Evolutionary conservation across 352 stramenopile species (phyloP).

Genomic region (Phytophthora sp.): DNA sequence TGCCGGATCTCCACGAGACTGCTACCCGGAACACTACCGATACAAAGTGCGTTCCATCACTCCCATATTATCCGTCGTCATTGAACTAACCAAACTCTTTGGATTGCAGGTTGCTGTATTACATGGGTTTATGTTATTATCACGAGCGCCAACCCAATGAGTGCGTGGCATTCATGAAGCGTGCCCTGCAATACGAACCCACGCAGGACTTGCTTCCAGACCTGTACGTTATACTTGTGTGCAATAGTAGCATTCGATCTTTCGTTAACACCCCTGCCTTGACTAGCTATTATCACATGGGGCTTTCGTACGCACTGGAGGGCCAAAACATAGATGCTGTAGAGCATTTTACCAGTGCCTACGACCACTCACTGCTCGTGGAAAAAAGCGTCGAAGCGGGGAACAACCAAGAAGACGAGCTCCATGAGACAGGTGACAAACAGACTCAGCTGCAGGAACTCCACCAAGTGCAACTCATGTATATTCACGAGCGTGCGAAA

Average conservation of each 20-base stretch:
- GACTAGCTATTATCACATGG: conserved; percentile 77
- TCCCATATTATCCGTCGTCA: background rate
- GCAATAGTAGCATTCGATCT: background rate
- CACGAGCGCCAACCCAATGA: conserved; percentile 52
- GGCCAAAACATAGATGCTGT: conserved; percentile 64
- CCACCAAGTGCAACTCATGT: conserved; percentile 34
- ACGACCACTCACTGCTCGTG: conserved; percentile 24
- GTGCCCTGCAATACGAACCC: conserved; percentile 39
- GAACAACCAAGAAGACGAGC: conserved; percentile 25
- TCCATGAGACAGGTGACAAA: conserved; percentile 12
- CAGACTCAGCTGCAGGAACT: conserved; percentile 29
- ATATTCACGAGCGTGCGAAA: conserved; percentile 82
- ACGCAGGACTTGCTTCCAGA: conserved; percentile 48
- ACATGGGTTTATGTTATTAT: conserved; percentile 68
- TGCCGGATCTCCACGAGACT: conserved; percentile 62
- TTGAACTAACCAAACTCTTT: conserved; percentile 6
- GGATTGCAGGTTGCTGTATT: conserved; percentile 62
- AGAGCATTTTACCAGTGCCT: conserved; percentile 65
- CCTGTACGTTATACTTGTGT: conserved; percentile 43
- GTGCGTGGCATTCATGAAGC: conserved; percentile 55
- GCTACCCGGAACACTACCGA: conserved; percentile 32
- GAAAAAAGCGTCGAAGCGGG: conserved; percentile 8
- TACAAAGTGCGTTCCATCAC: conserved; percentile 31
- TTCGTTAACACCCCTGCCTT: background rate
- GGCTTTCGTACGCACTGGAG: conserved; percentile 60